These are phyloP conservation scores for Ramularia collo-cygni DNA, from an alignment of 2,329 filamentous ascomycete genomes.

Conservation along the genomic window DNA sequence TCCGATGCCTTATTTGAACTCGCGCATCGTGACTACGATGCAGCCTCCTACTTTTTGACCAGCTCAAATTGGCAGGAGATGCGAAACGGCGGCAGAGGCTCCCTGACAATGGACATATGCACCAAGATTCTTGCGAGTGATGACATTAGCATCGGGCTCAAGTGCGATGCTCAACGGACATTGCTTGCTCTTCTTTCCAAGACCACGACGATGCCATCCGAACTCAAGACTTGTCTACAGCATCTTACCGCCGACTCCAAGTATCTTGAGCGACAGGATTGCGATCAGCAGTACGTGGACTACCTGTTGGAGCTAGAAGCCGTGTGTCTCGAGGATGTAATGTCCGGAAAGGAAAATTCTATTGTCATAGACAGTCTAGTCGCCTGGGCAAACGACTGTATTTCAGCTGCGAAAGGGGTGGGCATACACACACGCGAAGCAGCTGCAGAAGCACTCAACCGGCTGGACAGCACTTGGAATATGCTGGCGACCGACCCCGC, in stretches of 20 bases:
- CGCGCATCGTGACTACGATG: conserved; percentile 14
- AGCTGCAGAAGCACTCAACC: conserved; percentile 19
- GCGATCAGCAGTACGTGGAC: conserved; percentile 19
- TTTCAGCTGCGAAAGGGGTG: conserved; percentile 16
- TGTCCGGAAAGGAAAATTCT: not conserved
- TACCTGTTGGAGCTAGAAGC: conserved; percentile 15
- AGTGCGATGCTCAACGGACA: conserved; percentile 10
- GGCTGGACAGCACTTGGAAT: conserved; percentile 16
- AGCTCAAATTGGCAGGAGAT: conserved; percentile 2
- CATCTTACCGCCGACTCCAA: not conserved
- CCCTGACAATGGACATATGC: conserved; percentile 7
- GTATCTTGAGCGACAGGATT: not conserved
- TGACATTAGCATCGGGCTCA: conserved; percentile 7
- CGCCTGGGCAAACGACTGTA: conserved; percentile 12
- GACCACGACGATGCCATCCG: not conserved
- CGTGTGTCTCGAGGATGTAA: conserved; percentile 5
- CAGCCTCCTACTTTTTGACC: conserved; percentile 11
- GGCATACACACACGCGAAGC: conserved; percentile 26
- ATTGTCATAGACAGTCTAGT: conserved; percentile 1
- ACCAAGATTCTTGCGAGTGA: conserved; percentile 3
- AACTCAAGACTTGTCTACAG: not conserved
- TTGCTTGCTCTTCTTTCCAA: conserved; percentile 6
- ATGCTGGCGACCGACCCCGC: conserved; percentile 1
- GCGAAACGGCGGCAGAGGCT: not conserved
- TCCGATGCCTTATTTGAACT: conserved; percentile 6